Evolutionary conservation across 805 yeast species (phyloP).

Genomic region (Spathaspora girioi): DNA sequence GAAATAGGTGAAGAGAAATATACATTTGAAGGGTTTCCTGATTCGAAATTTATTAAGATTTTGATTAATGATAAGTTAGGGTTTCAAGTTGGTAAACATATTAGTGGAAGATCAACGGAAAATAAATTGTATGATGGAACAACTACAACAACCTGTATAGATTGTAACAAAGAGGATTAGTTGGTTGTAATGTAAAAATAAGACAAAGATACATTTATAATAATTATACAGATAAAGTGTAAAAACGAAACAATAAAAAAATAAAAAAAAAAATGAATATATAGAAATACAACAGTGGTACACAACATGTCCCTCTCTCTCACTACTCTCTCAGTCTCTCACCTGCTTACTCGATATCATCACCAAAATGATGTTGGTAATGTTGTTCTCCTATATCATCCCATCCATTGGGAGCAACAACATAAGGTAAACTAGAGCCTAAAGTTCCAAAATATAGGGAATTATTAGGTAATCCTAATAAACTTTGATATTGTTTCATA

Average conservation of each 20-base stretch:
- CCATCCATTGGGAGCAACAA: slow-evolving; percentile 48
- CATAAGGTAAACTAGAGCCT: slow-evolving; percentile 53
- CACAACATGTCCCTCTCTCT: background rate
- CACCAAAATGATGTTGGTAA: slow-evolving; percentile 10
- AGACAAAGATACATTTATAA: background rate
- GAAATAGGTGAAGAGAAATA: slow-evolving; percentile 21
- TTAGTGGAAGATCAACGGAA: background rate
- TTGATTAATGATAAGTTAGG: slow-evolving; percentile 47
- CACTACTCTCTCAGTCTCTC: background rate
- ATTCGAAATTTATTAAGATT: slow-evolving; percentile 73
- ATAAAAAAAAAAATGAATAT: slow-evolving; percentile 1
- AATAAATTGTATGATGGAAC: slow-evolving; percentile 1
- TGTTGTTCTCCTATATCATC: slow-evolving; percentile 21
- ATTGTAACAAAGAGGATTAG: slow-evolving; percentile 11
- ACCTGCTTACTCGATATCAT: slow-evolving; percentile 9
- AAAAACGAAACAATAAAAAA: background rate
- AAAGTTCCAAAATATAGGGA: slow-evolving; percentile 36
- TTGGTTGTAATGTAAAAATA: background rate
- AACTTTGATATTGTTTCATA: slow-evolving; percentile 48
- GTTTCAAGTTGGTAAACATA: slow-evolving; percentile 19
- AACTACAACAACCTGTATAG: slow-evolving; percentile 10
- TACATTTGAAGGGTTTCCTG: slow-evolving; percentile 76
- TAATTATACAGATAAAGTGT: background rate
- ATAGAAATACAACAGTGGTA: background rate
- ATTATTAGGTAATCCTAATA: slow-evolving; percentile 54